Base-by-base conservation (phyloP, 192 early-diverging fungal species). In the Linnemannia hyalina region DNA sequence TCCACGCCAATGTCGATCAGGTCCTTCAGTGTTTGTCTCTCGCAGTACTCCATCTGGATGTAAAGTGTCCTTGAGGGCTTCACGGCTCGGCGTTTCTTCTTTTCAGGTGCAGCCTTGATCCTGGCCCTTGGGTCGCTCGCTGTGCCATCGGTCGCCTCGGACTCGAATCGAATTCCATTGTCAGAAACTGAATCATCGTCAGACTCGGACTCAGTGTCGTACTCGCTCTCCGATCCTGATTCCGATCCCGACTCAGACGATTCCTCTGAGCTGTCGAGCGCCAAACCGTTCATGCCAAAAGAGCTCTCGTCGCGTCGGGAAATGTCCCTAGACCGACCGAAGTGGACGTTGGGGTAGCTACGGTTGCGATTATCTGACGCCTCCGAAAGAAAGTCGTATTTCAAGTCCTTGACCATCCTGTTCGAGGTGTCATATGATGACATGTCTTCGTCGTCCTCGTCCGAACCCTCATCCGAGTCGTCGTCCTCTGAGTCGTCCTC, bases 11-110 rank as follows among this genome's bases (percentile, higher is more conserved):
- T 91, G 44, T 95, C 93, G 75, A 99, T 95, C 32, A 97, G 79
- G 78, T 98, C 96, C 78, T 91, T 91, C 6, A 99, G 88, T 0
- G 98, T 98, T 78, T 97, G 96, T 73, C 97, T 94, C 83, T 99
- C 98, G 84, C 98, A 99, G 84, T 98, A 99, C 89, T 99, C 97
- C 98, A 99, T 99, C 87, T 99, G 98, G 72, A 99, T 99, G 78
- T 98, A 97, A 41, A 99, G 83, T 13, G 94, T 94, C 72, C 93
- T 86, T 9, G 90, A 89, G 23, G 79, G 78, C 36, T 81, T 80
- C 15, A 80, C 74, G 6, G 49, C 42, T 8, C 35, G 29, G 15
- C 70, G 76, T 16, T 80, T 82, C 73, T 81, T 80, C 74, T 73
- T 86, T 26, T 6, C 35, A 10, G 46, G 29, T 1, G 18, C 26